Percentiles rank a stretch among this genome's conserved stretches.
Evolutionary conservation across 169 alveolate species (phyloP).

Genomic region (Plasmodium knowlesi): DNA sequence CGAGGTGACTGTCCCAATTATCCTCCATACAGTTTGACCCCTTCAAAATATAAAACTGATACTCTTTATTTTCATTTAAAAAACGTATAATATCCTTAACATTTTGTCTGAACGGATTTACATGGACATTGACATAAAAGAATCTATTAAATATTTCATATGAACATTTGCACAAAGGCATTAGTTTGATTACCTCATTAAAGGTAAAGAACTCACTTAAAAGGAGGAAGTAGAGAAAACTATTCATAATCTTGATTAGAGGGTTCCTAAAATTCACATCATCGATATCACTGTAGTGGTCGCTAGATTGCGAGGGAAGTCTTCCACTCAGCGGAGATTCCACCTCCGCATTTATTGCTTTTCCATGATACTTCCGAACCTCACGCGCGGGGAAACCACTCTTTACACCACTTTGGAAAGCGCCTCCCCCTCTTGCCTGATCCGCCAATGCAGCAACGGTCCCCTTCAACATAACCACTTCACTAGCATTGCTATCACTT

Average conservation of each 20-base stretch:
- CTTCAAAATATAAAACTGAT: conserved; percentile 53
- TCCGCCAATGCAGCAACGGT: neutral
- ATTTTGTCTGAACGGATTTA: conserved; percentile 66
- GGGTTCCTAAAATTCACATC: conserved; percentile 48
- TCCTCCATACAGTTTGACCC: neutral
- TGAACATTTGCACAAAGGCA: conserved; percentile 54
- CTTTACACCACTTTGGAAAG: neutral
- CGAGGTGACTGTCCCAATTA: neutral
- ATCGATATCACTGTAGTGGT: neutral
- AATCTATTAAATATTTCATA: conserved; percentile 31
- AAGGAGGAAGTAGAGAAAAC: conserved; percentile 52
- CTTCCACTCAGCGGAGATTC: neutral
- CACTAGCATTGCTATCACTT: neutral
- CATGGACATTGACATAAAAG: conserved; percentile 53
- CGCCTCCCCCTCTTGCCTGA: neutral
- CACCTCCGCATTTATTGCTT: neutral
- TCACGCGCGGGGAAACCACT: neutral
- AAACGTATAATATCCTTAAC: conserved; percentile 44
- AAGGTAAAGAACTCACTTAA: conserved; percentile 55
- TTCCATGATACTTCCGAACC: neutral
- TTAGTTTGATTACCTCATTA: conserved; percentile 54
- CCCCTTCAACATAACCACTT: neutral
- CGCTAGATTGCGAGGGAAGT: neutral
- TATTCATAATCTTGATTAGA: conserved; percentile 43
- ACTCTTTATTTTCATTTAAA: conserved; percentile 55